Evolutionary conservation across 2,329 filamentous ascomycete genomes (phyloP).

Genomic region (Neofusicoccum ribis): DNA sequence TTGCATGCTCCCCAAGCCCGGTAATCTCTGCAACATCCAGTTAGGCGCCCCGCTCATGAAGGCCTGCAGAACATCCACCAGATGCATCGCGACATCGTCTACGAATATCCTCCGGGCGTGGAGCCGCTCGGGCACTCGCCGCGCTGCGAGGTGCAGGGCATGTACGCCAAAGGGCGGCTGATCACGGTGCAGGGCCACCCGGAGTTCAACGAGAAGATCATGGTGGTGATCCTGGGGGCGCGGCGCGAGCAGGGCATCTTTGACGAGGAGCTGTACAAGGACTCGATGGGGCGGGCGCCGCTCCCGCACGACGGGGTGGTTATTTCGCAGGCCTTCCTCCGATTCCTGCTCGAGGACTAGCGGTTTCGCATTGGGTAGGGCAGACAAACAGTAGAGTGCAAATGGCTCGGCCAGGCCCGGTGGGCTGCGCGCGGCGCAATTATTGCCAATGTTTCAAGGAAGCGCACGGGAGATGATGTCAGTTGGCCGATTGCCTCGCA

Average conservation of each 20-base stretch:
- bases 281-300: slow-evolving; percentile 65
- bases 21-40: not conserved
- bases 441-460: slow-evolving; percentile 12
- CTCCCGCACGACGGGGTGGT: slow-evolving; percentile 76
- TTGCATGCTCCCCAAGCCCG: not conserved
- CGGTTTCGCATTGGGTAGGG: not conserved
- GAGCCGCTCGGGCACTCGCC: slow-evolving; percentile 65
- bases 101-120: slow-evolving; percentile 61
- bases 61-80: slow-evolving; percentile 68
- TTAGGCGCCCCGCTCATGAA: not conserved
- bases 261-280: slow-evolving; percentile 65
- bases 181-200: slow-evolving; percentile 86
- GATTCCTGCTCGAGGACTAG: slow-evolving; percentile 66
- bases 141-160: slow-evolving; percentile 73
- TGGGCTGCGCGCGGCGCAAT: not conserved
- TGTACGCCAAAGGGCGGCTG: slow-evolving; percentile 66
- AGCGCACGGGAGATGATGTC: slow-evolving; percentile 3
- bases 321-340: slow-evolving; percentile 72
- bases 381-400: slow-evolving; percentile 2
- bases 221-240: slow-evolving; percentile 65
- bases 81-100: slow-evolving; percentile 82
- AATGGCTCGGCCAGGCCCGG: not conserved
- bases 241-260: slow-evolving; percentile 70
- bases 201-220: slow-evolving; percentile 74
- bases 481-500: not conserved